A percentile compares a stretch with the other conserved stretches of the same genome.
phyloP scores from a whole-genome alignment of 2,329 filamentous ascomycete species.

The Penicillium expansum region DNA sequence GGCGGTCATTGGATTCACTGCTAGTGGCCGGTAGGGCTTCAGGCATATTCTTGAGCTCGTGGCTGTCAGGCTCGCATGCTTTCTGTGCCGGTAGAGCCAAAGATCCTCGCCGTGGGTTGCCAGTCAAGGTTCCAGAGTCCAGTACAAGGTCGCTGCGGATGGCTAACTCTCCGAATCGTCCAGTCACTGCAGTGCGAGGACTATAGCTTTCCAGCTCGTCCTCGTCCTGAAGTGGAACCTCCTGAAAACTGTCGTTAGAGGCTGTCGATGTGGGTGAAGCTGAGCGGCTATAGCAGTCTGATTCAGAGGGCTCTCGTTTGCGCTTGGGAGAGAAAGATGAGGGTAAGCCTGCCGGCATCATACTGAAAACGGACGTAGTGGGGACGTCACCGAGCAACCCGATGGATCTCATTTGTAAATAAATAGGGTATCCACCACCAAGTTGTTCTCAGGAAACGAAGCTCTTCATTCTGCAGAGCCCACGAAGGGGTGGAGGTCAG shows the following conservation, averaged over 20 bases:
- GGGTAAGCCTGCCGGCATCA: slow-evolving; percentile 30
- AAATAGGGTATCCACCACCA: slow-evolving; percentile 13
- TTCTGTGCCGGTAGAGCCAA: slow-evolving; percentile 11
- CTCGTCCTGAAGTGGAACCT: slow-evolving; percentile 32
- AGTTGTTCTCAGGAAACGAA: slow-evolving; percentile 7
- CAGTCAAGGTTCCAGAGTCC: slow-evolving; percentile 17
- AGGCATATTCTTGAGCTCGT: slow-evolving; percentile 19
- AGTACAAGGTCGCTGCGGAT: slow-evolving; percentile 33
- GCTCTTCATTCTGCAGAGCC: slow-evolving; percentile 14
- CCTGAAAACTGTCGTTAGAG: slow-evolving; percentile 33
- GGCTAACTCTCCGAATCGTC: slow-evolving; percentile 41
- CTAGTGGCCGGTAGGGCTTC: slow-evolving; percentile 15
- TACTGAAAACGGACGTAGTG: slow-evolving; percentile 24
- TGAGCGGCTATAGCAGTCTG: slow-evolving; percentile 29
- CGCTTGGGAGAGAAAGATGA: slow-evolving; percentile 34
- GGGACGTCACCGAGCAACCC: slow-evolving; percentile 21
- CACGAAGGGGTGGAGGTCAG: slow-evolving; percentile 17
- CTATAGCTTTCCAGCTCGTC: slow-evolving; percentile 36
- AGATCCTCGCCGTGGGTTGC: slow-evolving; percentile 11
- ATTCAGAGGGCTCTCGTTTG: slow-evolving; percentile 36
- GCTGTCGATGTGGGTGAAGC: slow-evolving; percentile 34
- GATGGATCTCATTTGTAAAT: slow-evolving; percentile 8
- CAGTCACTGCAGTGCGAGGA: slow-evolving; percentile 40
- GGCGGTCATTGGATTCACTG: slow-evolving; percentile 7
- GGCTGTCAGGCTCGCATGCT: slow-evolving; percentile 11